These are phyloP conservation scores for Hyparrhenia diplandra DNA, from an alignment of 176 grass and related monocot species.

Conservation along the genomic window DNA sequence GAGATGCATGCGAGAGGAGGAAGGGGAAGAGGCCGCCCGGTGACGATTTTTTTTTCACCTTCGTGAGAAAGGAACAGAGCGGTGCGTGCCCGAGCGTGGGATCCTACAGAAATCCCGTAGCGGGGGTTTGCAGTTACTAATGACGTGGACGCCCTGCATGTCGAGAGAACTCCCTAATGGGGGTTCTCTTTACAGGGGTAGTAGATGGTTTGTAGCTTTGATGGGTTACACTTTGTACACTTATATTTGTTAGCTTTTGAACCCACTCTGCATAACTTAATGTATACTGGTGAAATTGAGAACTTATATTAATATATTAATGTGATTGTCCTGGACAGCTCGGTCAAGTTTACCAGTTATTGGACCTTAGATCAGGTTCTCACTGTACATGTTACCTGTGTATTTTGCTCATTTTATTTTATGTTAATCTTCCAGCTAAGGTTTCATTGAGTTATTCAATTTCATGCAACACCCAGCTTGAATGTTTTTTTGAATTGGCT, in stretches of 20 bases:
- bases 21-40: too few species aligned
- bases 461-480: not conserved
- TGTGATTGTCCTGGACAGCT: not conserved
- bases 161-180: too few species aligned
- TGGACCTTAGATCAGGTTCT: not conserved
- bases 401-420: conserved; percentile 14
- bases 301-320: not conserved
- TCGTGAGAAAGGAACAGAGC: too few species aligned
- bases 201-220: conserved; percentile 16
- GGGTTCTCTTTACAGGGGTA: too few species aligned
- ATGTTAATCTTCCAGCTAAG: not conserved
- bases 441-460: not conserved
- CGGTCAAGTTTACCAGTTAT: not conserved
- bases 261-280: not conserved
- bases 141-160: too few species aligned
- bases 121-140: too few species aligned
- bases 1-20: too few species aligned
- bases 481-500: not conserved
- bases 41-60: too few species aligned
- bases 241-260: not conserved
- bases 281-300: not conserved
- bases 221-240: not conserved
- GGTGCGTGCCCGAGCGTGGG: too few species aligned
- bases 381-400: conserved; percentile 9
- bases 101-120: too few species aligned